Base-by-base conservation (phyloP, 129 eudicot genomes). In the Lactuca saligna region DNA sequence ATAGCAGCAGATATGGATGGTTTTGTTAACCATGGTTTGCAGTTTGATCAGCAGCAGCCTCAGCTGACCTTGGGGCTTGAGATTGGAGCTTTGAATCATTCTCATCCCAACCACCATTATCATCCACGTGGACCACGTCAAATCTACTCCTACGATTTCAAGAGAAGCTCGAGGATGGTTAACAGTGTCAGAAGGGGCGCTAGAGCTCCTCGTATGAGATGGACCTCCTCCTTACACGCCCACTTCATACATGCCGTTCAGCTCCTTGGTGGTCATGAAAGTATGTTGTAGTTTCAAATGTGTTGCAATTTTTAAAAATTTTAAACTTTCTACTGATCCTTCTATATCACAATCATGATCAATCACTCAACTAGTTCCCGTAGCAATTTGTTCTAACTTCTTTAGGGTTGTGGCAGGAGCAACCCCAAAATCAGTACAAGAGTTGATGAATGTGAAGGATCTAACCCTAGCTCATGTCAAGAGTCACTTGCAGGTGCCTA, bases 391-490 rank as follows among this genome's bases (percentile, higher is more conserved):
- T n/a, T 60, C n/a, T n/a, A 35, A 60, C 4, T 33, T 67, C 15
- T 67, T 66, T 35, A 58, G 44, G 49, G 35, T 7, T 29, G 15
- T n/a, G n/a, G 51, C 88, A 91, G 97, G 97, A 78, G 97, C 97
- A 70, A 91, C 97, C 8, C 97, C 97, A 59, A 91, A 91, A 74
- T 91, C 97, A 8, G 97, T 91, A 46, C 71, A 88, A 17, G 97
- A 91, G 87, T 65, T 91, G 75, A 91, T 91, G 97, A 86, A 91
- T 79, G 96, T 91, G 81, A 91, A 88, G 71, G 97, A 91, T 86
- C 91, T 91, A 63, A 91, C 97, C 64, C 88, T 91, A 70, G 97
- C 97, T 72, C 97, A 91, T 71, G 97, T 91, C 59, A 91, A 91
- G 81, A 88, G 96, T 76, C 97, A 91, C 56, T 75, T 91, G 49